A percentile compares a stretch with the other conserved stretches of the same genome.
phyloP scores from a whole-genome alignment of 352 stramenopile species.

The Phytophthora citrophthora region DNA sequence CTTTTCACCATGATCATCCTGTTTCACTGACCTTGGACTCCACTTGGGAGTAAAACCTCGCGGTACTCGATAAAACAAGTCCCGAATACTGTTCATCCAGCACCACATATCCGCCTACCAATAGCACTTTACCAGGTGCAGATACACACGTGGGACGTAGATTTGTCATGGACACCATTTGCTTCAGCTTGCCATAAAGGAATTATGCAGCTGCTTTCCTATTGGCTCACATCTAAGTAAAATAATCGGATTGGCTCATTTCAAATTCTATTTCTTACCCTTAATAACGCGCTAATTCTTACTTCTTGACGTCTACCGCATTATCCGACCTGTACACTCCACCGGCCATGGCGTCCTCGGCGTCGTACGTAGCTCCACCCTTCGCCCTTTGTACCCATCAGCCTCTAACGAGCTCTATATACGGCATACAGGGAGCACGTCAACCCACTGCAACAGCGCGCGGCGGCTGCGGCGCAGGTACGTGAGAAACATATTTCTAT shows the following conservation, averaged over 20 bases:
- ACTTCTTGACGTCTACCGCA: constrained; percentile 6
- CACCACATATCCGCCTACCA: constrained; percentile 96
- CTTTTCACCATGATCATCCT: neutral
- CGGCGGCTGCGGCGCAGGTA: constrained; percentile 63
- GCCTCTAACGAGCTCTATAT: constrained; percentile 21
- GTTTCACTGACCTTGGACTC: constrained; percentile 13
- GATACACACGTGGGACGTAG: constrained; percentile 69
- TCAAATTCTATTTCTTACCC: constrained; percentile 14
- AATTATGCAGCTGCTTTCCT: neutral
- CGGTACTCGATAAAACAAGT: constrained; percentile 91
- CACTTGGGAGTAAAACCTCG: constrained; percentile 94
- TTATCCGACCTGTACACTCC: constrained; percentile 8
- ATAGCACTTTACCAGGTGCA: constrained; percentile 96
- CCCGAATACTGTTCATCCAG: constrained; percentile 92
- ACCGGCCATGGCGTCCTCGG: constrained; percentile 32
- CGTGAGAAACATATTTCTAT: constrained; percentile 2
- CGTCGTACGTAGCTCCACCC: constrained; percentile 26
- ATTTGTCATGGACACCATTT: constrained; percentile 10
- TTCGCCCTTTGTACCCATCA: neutral
- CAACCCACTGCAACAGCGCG: constrained; percentile 65
- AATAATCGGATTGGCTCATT: constrained; percentile 14
- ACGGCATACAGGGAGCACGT: constrained; percentile 12
- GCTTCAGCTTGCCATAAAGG: constrained; percentile 4
- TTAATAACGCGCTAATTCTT: constrained; percentile 22
- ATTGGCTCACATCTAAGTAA: constrained; percentile 19